Conservation (phyloP, 495 filamentous ascomycete genomes). For the Hypoxylon lienhwacheense region DNA sequence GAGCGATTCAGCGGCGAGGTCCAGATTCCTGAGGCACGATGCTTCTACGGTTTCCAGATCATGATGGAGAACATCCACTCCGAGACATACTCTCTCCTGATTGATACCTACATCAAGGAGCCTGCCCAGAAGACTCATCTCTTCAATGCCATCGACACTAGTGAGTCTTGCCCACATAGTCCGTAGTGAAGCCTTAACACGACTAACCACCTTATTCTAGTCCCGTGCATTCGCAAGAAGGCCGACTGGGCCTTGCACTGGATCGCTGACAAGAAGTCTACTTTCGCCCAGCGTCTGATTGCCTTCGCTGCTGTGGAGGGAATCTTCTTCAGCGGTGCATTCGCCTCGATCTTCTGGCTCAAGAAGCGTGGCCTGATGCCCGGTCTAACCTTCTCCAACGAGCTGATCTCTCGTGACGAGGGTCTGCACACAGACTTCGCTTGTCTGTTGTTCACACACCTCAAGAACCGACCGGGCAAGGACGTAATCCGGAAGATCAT, state of each 20-base stretch:
- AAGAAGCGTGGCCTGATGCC: conserved; percentile 99
- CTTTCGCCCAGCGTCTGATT: conserved; percentile 92
- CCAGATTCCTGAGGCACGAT: conserved; percentile 95
- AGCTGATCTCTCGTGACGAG: conserved; percentile 99
- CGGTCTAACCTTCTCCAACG: conserved; percentile 97
- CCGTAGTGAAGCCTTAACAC: not conserved
- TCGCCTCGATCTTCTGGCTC: conserved; percentile 99
- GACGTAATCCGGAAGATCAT: conserved; percentile 84
- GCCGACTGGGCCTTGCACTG: conserved; percentile 95
- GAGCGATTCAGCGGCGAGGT: conserved; percentile 98
- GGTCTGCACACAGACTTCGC: conserved; percentile 99
- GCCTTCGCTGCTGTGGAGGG: conserved; percentile 98
- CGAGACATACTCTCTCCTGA: conserved; percentile 98
- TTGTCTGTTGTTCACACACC: conserved; percentile 92
- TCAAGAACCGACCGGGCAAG: conserved; percentile 85
- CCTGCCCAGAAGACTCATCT: conserved; percentile 91
- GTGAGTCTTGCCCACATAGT: conserved; percentile 49
- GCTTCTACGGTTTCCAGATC: conserved; percentile 99
- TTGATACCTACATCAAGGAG: conserved; percentile 99
- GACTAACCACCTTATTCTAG: conserved; percentile 44
- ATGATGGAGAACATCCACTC: conserved; percentile 99
- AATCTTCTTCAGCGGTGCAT: conserved; percentile 99
- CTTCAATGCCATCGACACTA: conserved; percentile 98
- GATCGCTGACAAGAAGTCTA: conserved; percentile 90
- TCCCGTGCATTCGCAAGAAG: conserved; percentile 96